These are phyloP conservation scores for Fusarium sp. DNA, from an alignment of 2,329 filamentous ascomycete species.

Conservation along the genomic window DNA sequence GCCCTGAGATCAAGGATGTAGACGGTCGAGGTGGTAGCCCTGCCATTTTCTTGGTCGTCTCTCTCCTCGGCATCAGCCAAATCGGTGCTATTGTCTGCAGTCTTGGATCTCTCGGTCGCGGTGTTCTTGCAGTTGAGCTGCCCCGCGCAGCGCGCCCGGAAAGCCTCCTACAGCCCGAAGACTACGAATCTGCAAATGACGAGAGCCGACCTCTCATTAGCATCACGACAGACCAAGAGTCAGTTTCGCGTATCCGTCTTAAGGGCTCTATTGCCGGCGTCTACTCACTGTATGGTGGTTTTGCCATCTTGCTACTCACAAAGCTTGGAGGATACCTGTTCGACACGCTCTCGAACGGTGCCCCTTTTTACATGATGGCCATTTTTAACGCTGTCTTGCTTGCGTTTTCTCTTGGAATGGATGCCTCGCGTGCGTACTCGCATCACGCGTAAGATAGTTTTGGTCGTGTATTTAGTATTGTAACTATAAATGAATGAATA, in stretches of 20 bases:
- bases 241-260: conserved; percentile 66
- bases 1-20: conserved; percentile 76
- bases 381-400: conserved; percentile 83
- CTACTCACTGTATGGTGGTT: conserved; percentile 90
- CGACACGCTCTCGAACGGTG: conserved; percentile 76
- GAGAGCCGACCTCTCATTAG: conserved; percentile 54
- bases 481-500: conserved; percentile 31
- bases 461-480: neutral
- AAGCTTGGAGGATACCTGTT: conserved; percentile 91
- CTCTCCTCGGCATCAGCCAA: conserved; percentile 88
- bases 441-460: conserved; percentile 20
- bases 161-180: conserved; percentile 49
- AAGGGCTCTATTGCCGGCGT: conserved; percentile 96
- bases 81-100: conserved; percentile 97
- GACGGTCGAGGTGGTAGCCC: conserved; percentile 74
- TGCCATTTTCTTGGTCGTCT: conserved; percentile 78
- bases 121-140: conserved; percentile 71
- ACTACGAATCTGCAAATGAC: conserved; percentile 56
- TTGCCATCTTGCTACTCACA: conserved; percentile 88
- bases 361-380: conserved; percentile 96
- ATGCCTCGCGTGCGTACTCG: conserved; percentile 56
- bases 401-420: conserved; percentile 63
- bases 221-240: conserved; percentile 46
- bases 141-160: conserved; percentile 40
- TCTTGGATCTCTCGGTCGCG: conserved; percentile 85